Conservation (phyloP, 176 grass and related monocot species). For the Areca catechu region DNA sequence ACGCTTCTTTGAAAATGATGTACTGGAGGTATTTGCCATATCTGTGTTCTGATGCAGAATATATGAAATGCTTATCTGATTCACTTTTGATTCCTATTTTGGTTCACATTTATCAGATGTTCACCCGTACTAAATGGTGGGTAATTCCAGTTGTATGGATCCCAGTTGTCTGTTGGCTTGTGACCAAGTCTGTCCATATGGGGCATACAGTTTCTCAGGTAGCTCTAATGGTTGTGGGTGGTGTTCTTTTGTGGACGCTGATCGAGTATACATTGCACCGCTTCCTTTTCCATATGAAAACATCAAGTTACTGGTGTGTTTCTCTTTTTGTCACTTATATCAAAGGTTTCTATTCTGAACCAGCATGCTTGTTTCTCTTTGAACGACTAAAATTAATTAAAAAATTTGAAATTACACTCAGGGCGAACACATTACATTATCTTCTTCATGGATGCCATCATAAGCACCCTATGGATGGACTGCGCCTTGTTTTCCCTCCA, state of each 20-base stretch:
- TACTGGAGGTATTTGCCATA: slow-evolving; percentile 50
- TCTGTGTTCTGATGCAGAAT: background rate
- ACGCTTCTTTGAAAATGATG: slow-evolving; percentile 66
- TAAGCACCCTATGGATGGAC: slow-evolving; percentile 88
- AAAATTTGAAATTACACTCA: slow-evolving; percentile 2
- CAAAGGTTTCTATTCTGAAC: background rate
- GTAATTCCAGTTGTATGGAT: slow-evolving; percentile 82
- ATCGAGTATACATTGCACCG: slow-evolving; percentile 75
- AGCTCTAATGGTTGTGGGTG: slow-evolving; percentile 41
- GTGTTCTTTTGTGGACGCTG: slow-evolving; percentile 79
- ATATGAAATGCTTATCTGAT: slow-evolving; percentile 21
- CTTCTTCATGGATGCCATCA: slow-evolving; percentile 89
- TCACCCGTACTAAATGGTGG: slow-evolving; percentile 89
- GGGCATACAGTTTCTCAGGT: slow-evolving; percentile 45
- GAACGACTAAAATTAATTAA: background rate
- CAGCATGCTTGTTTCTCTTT: background rate
- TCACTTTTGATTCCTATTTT: background rate
- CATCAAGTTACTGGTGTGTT: slow-evolving; percentile 70
- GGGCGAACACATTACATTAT: slow-evolving; percentile 78
- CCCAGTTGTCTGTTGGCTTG: slow-evolving; percentile 75
- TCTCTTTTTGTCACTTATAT: background rate
- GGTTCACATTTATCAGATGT: slow-evolving; percentile 41
- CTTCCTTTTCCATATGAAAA: slow-evolving; percentile 90
- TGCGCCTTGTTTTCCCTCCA: slow-evolving; percentile 87
- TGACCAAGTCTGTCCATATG: slow-evolving; percentile 55